Evolutionary conservation across 2,329 filamentous ascomycete species (phyloP).

Genomic region (Colletotrichum nymphaeae): DNA sequence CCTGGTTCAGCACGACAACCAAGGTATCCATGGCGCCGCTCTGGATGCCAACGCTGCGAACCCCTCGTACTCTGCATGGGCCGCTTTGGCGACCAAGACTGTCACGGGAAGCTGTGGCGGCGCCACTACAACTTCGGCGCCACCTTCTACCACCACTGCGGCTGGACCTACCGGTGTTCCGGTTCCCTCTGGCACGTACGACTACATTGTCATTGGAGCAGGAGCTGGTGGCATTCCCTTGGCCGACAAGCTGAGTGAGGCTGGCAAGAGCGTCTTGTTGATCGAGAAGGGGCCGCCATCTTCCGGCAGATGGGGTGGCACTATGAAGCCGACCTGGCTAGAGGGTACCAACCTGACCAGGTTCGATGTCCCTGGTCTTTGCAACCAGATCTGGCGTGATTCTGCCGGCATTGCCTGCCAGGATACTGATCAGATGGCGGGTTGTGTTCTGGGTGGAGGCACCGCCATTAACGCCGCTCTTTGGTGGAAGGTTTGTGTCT

Average conservation of each 20-base stretch:
- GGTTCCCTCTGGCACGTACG: constrained; percentile 55
- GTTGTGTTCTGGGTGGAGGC: constrained; percentile 76
- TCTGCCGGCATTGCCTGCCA: constrained; percentile 73
- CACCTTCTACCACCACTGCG: constrained; percentile 32
- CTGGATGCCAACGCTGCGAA: constrained; percentile 50
- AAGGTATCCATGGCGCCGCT: constrained; percentile 59
- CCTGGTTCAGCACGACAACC: constrained; percentile 66
- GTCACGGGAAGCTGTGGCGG: constrained; percentile 48
- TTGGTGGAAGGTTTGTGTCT: constrained; percentile 67
- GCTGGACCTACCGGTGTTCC: constrained; percentile 47
- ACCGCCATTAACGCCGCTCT: constrained; percentile 76
- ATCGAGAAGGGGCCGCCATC: constrained; percentile 71
- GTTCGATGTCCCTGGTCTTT: constrained; percentile 78
- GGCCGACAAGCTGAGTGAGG: constrained; percentile 72
- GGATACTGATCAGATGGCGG: constrained; percentile 79
- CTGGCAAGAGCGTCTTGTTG: constrained; percentile 73
- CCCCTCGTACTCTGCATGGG: constrained; percentile 56
- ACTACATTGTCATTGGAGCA: constrained; percentile 74
- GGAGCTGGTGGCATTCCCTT: constrained; percentile 71
- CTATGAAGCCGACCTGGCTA: constrained; percentile 71
- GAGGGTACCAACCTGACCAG: constrained; percentile 71
- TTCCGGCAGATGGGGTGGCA: constrained; percentile 73
- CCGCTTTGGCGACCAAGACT: constrained; percentile 55
- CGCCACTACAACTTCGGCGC: constrained; percentile 42
- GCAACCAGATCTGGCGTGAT: constrained; percentile 76